Base-by-base conservation (phyloP, 805 yeast genomes). In the Kazachstania bromeliacearum region DNA sequence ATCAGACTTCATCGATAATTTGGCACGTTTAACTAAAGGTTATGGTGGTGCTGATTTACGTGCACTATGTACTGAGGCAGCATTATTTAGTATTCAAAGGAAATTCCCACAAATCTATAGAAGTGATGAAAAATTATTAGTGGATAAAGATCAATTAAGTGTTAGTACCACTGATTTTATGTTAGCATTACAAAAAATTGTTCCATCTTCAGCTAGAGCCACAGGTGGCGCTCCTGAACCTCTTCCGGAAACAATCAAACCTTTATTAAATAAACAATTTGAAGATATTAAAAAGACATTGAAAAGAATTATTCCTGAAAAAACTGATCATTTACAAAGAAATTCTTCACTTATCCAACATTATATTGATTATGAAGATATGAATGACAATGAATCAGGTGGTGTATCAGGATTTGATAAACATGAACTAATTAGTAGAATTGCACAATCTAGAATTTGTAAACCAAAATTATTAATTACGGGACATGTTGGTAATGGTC, bases 31-130 rank as follows among this genome's bases (percentile, higher is more conserved):
- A 39, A 89, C 98, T 0, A 89, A 88, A 55, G 98, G 98, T 0
- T 92, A 84, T 53, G 98, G 98, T 32, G 98, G 98, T 64, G 97
- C 98, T 2, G 98, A 92, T 58, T 64, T 92, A 43, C 67, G 96
- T 37, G 95, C 97, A 0, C 64, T 92, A 21, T 87, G 97, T 57
- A 89, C 97, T 0, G 98, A 92, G 55, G 88, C 96, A 21, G 97
- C 97, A 0, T 66, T 92, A 43, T 79, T 81, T 50, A 79, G 95
- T 50, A 89, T 92, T 28, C 96, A 89, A 60, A 66, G 97, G 44
- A 74, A 79, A 31, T 89, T 80, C 47, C 99, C 99, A 0, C 97
- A 92, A 59, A 89, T 92, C 31, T 92, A 92, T 59, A 63, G 70
- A 43, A 71, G 88, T 7, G 67, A 71, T 36, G 82, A 81, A 33